Conservation (phyloP, 1,284 basidiomycete species). For the Cystobasidium pallidum region DNA sequence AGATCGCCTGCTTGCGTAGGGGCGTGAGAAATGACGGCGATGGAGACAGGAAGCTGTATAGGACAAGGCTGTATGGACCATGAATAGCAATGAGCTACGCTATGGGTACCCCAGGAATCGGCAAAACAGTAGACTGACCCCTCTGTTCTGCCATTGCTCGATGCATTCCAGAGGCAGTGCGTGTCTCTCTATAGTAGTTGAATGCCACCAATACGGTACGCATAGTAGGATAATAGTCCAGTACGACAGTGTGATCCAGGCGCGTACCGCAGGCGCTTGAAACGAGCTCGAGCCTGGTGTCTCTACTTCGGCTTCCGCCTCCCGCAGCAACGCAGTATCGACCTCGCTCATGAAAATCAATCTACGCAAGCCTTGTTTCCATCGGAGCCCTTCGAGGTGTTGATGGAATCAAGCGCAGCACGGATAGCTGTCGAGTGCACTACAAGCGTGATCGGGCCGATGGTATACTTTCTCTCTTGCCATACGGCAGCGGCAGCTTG, state of each 20-base stretch:
- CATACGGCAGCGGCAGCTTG: background rate
- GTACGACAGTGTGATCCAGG: conserved; percentile 32
- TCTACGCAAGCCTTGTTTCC: too few relatives aligned
- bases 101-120: background rate
- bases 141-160: conserved; percentile 58
- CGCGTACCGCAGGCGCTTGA: conserved; percentile 18
- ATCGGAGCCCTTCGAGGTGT: too few relatives aligned
- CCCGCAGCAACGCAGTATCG: background rate
- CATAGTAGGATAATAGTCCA: conserved; percentile 66
- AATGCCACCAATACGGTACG: conserved; percentile 83
- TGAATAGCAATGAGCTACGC: background rate
- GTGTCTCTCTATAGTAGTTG: conserved; percentile 80
- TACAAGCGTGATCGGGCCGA: too few relatives aligned
- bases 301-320: background rate
- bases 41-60: conserved; percentile 1
- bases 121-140: conserved; percentile 9
- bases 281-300: conserved; percentile 24
- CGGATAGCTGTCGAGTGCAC: too few relatives aligned
- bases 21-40: background rate
- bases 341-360: too few relatives aligned
- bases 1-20: background rate
- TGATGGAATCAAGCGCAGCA: background rate
- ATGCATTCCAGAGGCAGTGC: conserved; percentile 71
- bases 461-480: background rate
- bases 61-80: conserved; percentile 14